Evolutionary conservation across 2,329 filamentous ascomycete genomes (phyloP).

Genomic region (Xylariaceae sp.): DNA sequence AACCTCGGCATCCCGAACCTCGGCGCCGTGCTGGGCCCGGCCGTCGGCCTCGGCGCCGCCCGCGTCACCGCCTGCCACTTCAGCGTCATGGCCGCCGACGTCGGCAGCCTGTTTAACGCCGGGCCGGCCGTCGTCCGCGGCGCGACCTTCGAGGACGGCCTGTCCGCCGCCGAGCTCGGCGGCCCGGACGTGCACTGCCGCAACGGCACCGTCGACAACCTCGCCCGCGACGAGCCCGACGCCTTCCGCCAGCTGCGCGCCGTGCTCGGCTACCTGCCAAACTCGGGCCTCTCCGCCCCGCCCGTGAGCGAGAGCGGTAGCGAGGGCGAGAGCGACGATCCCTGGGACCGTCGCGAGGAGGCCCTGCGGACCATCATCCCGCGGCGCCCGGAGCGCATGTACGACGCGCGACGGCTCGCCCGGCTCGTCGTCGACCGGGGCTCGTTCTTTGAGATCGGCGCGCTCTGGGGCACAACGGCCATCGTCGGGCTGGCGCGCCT

Average conservation of each 20-base stretch:
- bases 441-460: slow-evolving; percentile 11
- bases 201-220: slow-evolving; percentile 11
- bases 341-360: slow-evolving; percentile 6
- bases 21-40: slow-evolving; percentile 9
- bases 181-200: slow-evolving; percentile 10
- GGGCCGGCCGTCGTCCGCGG: slow-evolving; percentile 9
- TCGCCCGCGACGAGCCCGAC: slow-evolving; percentile 8
- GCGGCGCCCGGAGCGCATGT: slow-evolving; percentile 10
- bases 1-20: slow-evolving; percentile 11
- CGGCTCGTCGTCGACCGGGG: slow-evolving; percentile 6
- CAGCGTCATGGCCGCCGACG: slow-evolving; percentile 9
- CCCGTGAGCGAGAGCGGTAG: slow-evolving; percentile 6
- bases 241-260: slow-evolving; percentile 9
- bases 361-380: slow-evolving; percentile 8
- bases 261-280: slow-evolving; percentile 9
- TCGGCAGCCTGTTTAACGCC: slow-evolving; percentile 9
- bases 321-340: slow-evolving; percentile 5
- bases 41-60: slow-evolving; percentile 11
- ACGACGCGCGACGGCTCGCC: slow-evolving; percentile 7
- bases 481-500: slow-evolving; percentile 10
- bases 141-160: slow-evolving; percentile 9
- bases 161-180: slow-evolving; percentile 8
- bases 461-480: slow-evolving; percentile 9
- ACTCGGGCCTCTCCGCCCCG: slow-evolving; percentile 9
- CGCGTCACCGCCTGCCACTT: slow-evolving; percentile 10